Evolutionary conservation across 176 grass and related monocot genomes (phyloP).

Genomic region (bread wheat (Triticum aestivum)): DNA sequence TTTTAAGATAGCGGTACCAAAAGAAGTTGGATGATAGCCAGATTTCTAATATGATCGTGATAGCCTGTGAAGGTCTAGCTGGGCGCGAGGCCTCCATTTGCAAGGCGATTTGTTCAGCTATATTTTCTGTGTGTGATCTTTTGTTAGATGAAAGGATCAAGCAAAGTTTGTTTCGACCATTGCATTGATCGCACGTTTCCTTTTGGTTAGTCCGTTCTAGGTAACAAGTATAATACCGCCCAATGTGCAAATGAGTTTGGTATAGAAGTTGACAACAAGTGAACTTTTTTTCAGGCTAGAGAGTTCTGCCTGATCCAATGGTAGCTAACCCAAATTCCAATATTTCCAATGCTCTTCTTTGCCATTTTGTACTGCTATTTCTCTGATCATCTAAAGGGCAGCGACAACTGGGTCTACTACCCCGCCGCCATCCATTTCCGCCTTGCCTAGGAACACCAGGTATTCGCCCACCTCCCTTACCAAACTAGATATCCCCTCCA

Average conservation of each 20-base stretch:
- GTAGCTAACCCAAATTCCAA: conserved; percentile 4
- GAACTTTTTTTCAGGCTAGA: conserved; percentile 40
- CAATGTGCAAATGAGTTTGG: conserved; percentile 49
- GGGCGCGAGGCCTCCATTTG: conserved; percentile 26
- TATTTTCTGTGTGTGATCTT: not conserved
- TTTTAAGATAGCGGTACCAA: conserved; percentile 51
- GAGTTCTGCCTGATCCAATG: conserved; percentile 34
- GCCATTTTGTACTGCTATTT: no score
- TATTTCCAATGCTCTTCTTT: not conserved
- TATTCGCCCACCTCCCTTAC: no score
- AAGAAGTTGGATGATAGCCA: conserved; percentile 47
- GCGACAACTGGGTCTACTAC: not conserved
- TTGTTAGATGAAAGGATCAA: not conserved
- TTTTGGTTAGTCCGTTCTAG: conserved; percentile 40
- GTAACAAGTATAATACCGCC: conserved; percentile 44
- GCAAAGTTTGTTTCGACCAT: not conserved
- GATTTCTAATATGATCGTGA: conserved; percentile 23
- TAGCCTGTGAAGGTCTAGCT: conserved; percentile 29
- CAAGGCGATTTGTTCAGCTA: conserved; percentile 1
- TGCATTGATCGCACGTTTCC: not conserved
- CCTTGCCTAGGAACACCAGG: no score
- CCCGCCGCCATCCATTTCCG: no score
- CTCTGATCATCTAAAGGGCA: no score
- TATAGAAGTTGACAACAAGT: conserved; percentile 28
- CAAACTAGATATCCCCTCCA: no score